Evolutionary conservation across 2,329 filamentous ascomycete species (phyloP).

Genomic region (Graphiopsis chlorocephala): DNA sequence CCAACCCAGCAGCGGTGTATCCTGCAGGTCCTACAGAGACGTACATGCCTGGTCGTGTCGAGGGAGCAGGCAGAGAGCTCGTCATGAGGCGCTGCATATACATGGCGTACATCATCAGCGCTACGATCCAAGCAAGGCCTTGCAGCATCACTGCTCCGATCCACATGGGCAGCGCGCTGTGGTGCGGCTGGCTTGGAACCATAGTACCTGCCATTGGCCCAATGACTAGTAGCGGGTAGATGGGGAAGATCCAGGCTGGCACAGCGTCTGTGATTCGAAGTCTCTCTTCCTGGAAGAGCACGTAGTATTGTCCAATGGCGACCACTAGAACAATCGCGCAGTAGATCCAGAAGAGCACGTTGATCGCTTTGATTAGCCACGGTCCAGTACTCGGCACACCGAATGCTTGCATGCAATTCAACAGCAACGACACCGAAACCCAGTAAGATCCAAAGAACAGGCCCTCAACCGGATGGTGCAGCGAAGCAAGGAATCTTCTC

Average conservation of each 20-base stretch:
- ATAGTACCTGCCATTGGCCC: slow-evolving; percentile 39
- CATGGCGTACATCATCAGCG: slow-evolving; percentile 44
- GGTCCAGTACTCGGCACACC: slow-evolving; percentile 56
- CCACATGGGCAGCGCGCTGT: slow-evolving; percentile 40
- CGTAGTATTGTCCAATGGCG: slow-evolving; percentile 56
- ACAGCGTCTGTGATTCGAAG: slow-evolving; percentile 28
- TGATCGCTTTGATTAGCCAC: slow-evolving; percentile 58
- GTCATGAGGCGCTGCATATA: slow-evolving; percentile 42
- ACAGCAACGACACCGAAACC: slow-evolving; percentile 41
- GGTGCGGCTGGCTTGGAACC: slow-evolving; percentile 30
- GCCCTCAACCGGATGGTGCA: slow-evolving; percentile 52
- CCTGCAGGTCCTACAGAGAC: slow-evolving; percentile 49
- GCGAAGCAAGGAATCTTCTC: slow-evolving; percentile 45
- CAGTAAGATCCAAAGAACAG: slow-evolving; percentile 49
- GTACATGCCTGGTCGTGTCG: slow-evolving; percentile 48
- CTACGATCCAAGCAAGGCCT: slow-evolving; percentile 47
- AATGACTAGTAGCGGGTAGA: slow-evolving; percentile 38
- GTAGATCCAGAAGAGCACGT: slow-evolving; percentile 70
- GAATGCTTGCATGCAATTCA: slow-evolving; percentile 65
- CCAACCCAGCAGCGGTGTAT: slow-evolving; percentile 28
- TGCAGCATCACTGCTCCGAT: slow-evolving; percentile 45
- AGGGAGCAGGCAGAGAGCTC: slow-evolving; percentile 42
- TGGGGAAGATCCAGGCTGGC: slow-evolving; percentile 34
- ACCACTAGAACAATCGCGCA: slow-evolving; percentile 57
- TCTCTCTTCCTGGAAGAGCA: slow-evolving; percentile 19